Conservation (phyloP, 1,284 basidiomycete genomes). For the Ustanciosporium gigantosporum region DNA sequence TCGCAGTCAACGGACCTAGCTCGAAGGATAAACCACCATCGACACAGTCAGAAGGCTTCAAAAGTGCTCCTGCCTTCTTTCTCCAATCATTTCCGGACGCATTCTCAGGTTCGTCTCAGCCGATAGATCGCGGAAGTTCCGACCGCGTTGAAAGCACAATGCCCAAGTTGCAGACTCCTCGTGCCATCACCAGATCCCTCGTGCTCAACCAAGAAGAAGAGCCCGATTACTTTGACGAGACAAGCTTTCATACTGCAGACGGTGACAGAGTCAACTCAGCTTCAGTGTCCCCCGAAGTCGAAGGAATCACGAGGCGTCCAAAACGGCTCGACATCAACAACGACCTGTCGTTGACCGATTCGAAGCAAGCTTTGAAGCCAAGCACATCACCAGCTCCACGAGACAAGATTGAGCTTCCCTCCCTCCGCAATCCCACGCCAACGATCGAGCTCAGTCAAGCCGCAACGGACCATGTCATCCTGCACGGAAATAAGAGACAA, state of each 20-base stretch:
- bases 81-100: constrained; percentile 39
- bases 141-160: constrained; percentile 3
- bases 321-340: neutral
- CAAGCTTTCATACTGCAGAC: constrained; percentile 12
- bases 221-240: constrained; percentile 1
- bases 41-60: neutral
- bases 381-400: neutral
- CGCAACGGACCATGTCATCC: constrained; percentile 16
- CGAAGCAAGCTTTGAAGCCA: neutral
- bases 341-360: constrained; percentile 2
- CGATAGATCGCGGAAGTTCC: constrained; percentile 7
- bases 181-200: constrained; percentile 13
- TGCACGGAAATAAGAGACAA: constrained; percentile 38
- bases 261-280: neutral
- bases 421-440: constrained; percentile 13
- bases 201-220: constrained; percentile 9
- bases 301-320: too few species aligned
- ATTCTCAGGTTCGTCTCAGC: neutral
- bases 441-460: constrained; percentile 29
- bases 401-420: constrained; percentile 10
- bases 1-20: too few species aligned
- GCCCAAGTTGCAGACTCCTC: constrained; percentile 8
- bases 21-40: neutral
- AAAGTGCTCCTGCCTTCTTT: constrained; percentile 37
- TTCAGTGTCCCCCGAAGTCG: neutral